Evolutionary conservation across 2,329 filamentous ascomycete species (phyloP).

Genomic region (Colletotrichum camelliae): DNA sequence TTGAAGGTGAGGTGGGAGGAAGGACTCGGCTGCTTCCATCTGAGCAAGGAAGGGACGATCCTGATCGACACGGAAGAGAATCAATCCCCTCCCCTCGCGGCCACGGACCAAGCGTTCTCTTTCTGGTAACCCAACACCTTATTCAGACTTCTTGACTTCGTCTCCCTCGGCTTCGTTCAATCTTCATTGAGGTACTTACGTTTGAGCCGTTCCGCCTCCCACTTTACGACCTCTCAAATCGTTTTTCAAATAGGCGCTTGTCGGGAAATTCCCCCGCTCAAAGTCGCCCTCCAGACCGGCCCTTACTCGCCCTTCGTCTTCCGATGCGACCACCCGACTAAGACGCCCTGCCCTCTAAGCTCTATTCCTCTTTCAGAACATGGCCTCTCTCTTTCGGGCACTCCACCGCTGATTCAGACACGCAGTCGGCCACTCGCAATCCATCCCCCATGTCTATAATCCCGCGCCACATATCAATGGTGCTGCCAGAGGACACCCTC

Average conservation of each 20-base stretch:
- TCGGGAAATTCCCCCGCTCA: background rate
- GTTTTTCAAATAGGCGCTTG: background rate
- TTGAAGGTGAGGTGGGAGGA: background rate
- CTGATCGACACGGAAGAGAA: background rate
- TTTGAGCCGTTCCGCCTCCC: background rate
- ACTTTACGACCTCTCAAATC: background rate
- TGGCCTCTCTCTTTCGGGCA: background rate
- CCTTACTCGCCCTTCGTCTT: background rate
- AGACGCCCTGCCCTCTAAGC: background rate
- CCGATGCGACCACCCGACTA: background rate
- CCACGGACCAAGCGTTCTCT: background rate
- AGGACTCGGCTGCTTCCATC: background rate
- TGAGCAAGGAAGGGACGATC: background rate
- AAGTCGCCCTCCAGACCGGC: background rate
- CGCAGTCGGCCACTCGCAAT: background rate
- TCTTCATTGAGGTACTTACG: background rate
- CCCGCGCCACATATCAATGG: background rate
- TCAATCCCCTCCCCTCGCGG: background rate
- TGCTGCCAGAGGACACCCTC: background rate
- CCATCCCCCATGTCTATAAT: background rate
- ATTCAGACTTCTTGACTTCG: background rate
- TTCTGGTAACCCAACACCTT: background rate
- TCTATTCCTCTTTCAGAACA: background rate
- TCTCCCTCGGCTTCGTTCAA: background rate
- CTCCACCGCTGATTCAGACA: background rate